phyloP scores from a whole-genome alignment of 768 basidiomycete species.

The Boletus sensibilis region DNA sequence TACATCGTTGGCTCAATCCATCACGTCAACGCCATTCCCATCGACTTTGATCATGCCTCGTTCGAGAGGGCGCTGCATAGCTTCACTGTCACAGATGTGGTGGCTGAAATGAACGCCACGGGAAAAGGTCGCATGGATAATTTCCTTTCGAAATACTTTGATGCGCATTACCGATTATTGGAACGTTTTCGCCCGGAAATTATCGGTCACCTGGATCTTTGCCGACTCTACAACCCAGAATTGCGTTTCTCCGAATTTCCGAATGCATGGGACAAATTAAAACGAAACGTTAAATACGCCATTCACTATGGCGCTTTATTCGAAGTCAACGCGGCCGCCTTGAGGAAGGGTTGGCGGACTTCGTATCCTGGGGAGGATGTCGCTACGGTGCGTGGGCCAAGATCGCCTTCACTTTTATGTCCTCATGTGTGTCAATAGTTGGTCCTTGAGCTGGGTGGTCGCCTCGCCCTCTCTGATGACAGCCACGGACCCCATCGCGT shows the following conservation, averaged over 20 bases:
- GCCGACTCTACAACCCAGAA: conserved; percentile 76
- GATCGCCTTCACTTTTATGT: conserved; percentile 15
- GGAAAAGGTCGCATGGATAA: conserved; percentile 36
- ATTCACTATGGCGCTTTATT: conserved; percentile 86
- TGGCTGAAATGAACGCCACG: conserved; percentile 23
- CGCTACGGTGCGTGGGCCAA: conserved; percentile 53
- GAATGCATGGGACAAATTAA: conserved; percentile 59
- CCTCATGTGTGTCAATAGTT: conserved; percentile 45
- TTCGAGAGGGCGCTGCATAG: conserved; percentile 60
- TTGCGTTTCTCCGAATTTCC: conserved; percentile 57
- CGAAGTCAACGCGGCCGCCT: conserved; percentile 90
- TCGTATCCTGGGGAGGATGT: conserved; percentile 84
- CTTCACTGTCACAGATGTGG: conserved; percentile 34
- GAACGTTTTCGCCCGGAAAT: conserved; percentile 77
- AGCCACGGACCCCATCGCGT: conserved; percentile 90
- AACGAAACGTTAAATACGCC: conserved; percentile 73
- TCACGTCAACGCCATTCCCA: conserved; percentile 83
- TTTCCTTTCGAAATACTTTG: conserved; percentile 75
- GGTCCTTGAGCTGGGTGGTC: conserved; percentile 66
- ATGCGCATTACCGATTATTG: conserved; percentile 76
- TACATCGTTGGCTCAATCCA: conserved; percentile 94
- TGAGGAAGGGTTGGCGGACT: conserved; percentile 85
- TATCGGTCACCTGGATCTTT: conserved; percentile 92
- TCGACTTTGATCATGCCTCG: conserved; percentile 84
- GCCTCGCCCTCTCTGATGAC: conserved; percentile 89